phyloP scores from a whole-genome alignment of 306 rosid genomes.

The Morella rubra region DNA sequence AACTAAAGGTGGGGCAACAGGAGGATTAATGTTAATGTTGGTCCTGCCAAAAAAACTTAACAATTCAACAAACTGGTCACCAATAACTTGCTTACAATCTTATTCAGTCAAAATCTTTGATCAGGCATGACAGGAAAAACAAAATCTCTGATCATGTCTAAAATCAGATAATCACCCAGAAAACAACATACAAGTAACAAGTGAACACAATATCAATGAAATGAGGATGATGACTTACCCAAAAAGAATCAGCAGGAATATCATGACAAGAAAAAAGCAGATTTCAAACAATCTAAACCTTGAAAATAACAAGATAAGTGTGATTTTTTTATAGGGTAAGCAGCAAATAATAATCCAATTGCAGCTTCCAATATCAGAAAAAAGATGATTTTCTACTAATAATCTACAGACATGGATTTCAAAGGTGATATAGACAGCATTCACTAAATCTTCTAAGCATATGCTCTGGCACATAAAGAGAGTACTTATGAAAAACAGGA shows the following conservation, averaged over 20 bases:
- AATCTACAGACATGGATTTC: not conserved
- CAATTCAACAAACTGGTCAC: too few relatives aligned
- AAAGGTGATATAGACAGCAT: not conserved
- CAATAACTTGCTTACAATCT: too few relatives aligned
- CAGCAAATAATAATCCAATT: constrained; percentile 11
- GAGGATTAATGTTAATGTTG: too few relatives aligned
- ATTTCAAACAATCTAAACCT: constrained; percentile 13
- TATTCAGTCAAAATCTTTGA: too few relatives aligned
- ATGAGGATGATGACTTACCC: not conserved
- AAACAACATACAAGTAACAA: not conserved
- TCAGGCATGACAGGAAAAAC: not conserved
- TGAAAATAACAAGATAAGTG: not conserved
- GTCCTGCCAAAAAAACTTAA: too few relatives aligned
- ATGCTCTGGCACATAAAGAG: not conserved
- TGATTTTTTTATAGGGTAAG: constrained; percentile 8
- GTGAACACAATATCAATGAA: not conserved
- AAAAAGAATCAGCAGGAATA: constrained; percentile 22
- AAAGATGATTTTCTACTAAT: not conserved
- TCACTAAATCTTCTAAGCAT: not conserved
- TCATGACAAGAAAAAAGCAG: constrained; percentile 12
- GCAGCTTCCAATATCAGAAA: constrained; percentile 21
- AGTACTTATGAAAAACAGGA: not conserved
- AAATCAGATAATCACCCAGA: too few relatives aligned
- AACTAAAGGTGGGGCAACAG: too few relatives aligned
- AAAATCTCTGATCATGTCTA: too few relatives aligned